Conservation (phyloP, 495 filamentous ascomycete species). For the Penicillium roqueforti region DNA sequence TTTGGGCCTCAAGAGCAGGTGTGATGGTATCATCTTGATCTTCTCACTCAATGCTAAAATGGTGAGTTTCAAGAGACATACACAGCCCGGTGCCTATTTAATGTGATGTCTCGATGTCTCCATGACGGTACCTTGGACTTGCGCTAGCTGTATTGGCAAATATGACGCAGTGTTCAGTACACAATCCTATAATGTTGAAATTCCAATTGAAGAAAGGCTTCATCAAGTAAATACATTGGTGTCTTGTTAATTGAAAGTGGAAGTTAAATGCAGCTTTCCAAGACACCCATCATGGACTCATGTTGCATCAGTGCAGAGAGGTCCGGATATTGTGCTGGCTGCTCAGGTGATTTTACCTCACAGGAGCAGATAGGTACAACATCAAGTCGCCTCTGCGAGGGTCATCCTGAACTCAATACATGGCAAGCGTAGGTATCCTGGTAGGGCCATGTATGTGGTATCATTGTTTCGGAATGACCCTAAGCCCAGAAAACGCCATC, state of each 20-base stretch:
- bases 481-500: constrained; percentile 16
- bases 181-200: too few species aligned
- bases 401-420: not conserved
- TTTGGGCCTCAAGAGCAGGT: too few species aligned
- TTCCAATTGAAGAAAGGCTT: too few species aligned
- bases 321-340: not conserved
- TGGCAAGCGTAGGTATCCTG: not conserved
- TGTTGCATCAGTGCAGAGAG: not conserved
- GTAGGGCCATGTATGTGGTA: constrained; percentile 3
- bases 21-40: too few species aligned
- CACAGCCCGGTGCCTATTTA: too few species aligned
- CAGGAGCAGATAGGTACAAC: not conserved
- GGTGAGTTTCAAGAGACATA: too few species aligned
- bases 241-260: not conserved
- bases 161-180: too few species aligned
- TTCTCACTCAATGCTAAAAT: too few species aligned
- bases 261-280: not conserved
- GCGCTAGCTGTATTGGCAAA: too few species aligned
- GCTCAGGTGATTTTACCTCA: not conserved
- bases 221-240: too few species aligned
- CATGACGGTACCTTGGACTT: too few species aligned
- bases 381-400: not conserved
- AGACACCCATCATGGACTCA: not conserved
- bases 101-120: too few species aligned
- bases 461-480: not conserved